Evolutionary conservation across 805 yeast genomes (phyloP).

Genomic region (Wickerhamiella brachini): DNA sequence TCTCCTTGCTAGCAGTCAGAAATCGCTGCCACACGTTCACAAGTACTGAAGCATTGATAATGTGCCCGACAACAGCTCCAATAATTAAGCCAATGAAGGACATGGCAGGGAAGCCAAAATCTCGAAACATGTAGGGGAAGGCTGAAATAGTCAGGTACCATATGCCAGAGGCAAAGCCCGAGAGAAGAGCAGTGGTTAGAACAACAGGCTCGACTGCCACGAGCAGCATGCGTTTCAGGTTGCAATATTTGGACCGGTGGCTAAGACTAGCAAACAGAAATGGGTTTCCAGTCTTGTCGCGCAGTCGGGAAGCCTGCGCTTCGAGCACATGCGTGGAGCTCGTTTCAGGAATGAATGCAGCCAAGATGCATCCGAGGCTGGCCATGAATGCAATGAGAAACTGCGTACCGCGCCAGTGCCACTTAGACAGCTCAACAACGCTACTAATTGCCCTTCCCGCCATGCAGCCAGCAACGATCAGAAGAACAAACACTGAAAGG

Average conservation of each 20-base stretch:
- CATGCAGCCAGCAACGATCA: neutral
- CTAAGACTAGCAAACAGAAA: conserved; percentile 33
- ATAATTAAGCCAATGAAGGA: conserved; percentile 44
- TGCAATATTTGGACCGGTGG: conserved; percentile 9
- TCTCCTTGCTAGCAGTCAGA: conserved; percentile 58
- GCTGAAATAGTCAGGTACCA: conserved; percentile 26
- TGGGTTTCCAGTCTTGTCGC: conserved; percentile 37
- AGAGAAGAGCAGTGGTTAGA: conserved; percentile 24
- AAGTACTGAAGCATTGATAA: conserved; percentile 14
- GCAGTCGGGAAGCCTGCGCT: conserved; percentile 31
- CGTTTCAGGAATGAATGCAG: conserved; percentile 27
- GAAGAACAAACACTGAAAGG: neutral
- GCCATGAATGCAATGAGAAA: conserved; percentile 35
- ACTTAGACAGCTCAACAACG: neutral
- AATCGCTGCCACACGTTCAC: conserved; percentile 36
- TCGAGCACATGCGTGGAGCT: conserved; percentile 26
- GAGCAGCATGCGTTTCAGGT: conserved; percentile 26
- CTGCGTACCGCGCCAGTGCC: conserved; percentile 39
- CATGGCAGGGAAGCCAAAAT: conserved; percentile 49
- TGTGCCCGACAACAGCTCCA: conserved; percentile 41
- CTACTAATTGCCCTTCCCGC: neutral
- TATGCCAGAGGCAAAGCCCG: conserved; percentile 28
- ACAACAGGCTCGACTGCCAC: conserved; percentile 25
- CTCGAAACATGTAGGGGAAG: conserved; percentile 29
- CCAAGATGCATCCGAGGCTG: conserved; percentile 21